A percentile compares a stretch with the other conserved stretches of the same genome.
phyloP scores from a whole-genome alignment of 257 asterid species.

The Lavandula angustifolia region DNA sequence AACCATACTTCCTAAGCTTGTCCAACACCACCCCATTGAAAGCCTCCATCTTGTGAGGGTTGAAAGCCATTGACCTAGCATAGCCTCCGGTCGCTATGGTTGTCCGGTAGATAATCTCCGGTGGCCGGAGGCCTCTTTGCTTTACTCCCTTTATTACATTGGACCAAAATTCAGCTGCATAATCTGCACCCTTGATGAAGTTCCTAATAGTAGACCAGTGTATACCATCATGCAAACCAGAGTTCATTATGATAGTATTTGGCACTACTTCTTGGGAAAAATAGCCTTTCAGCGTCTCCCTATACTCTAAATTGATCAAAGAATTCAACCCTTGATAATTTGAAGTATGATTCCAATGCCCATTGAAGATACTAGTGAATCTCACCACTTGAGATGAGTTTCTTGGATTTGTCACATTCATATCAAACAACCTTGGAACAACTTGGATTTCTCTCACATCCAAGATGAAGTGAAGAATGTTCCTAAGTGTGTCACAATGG shows the following conservation, averaged over 20 bases:
- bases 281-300: conserved; percentile 50
- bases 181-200: conserved; percentile 59
- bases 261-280: conserved; percentile 55
- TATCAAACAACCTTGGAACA: conserved; percentile 64
- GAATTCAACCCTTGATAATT: conserved; percentile 78
- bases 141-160: conserved; percentile 49
- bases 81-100: conserved; percentile 75
- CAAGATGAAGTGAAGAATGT: conserved; percentile 66
- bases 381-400: conserved; percentile 56
- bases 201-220: conserved; percentile 55
- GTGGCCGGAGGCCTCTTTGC: conserved; percentile 42
- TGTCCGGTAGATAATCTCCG: conserved; percentile 70
- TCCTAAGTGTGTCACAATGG: conserved; percentile 78
- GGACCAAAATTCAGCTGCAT: conserved; percentile 73
- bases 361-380: conserved; percentile 80
- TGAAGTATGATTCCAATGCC: conserved; percentile 57
- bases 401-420: conserved; percentile 71
- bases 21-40: conserved; percentile 82
- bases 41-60: conserved; percentile 89
- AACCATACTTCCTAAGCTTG: conserved; percentile 53
- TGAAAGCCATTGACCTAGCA: conserved; percentile 59
- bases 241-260: conserved; percentile 77
- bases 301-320: conserved; percentile 40
- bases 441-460: conserved; percentile 37
- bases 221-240: conserved; percentile 86